Evolutionary conservation across 2,329 filamentous ascomycete species (phyloP).

Genomic region (Aspergillus brunneoviolaceus): DNA sequence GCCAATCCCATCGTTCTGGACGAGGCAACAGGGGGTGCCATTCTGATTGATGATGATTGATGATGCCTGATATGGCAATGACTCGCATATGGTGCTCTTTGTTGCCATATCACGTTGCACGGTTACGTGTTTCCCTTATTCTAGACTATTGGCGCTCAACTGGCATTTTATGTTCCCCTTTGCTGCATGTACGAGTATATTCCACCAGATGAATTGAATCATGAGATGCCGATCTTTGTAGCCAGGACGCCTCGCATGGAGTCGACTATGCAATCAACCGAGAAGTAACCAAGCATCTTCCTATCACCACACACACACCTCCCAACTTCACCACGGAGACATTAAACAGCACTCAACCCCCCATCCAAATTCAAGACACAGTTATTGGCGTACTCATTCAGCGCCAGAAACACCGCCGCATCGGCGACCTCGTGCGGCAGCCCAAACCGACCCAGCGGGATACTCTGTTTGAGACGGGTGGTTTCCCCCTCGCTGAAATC

Average conservation of each 20-base stretch:
- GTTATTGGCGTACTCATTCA: slow-evolving; percentile 81
- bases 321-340: too few species aligned
- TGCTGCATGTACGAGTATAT: background rate
- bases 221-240: too few species aligned
- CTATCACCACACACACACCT: too few species aligned
- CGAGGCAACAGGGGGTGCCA: slow-evolving; percentile 57
- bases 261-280: too few species aligned
- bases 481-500: slow-evolving; percentile 43
- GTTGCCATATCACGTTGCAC: background rate
- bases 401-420: slow-evolving; percentile 73
- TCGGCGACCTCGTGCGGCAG: slow-evolving; percentile 72
- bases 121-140: background rate
- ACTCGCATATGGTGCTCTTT: background rate
- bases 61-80: background rate
- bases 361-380: slow-evolving; percentile 84
- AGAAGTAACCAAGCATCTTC: too few species aligned
- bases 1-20: slow-evolving; percentile 48
- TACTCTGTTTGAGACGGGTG: slow-evolving; percentile 44
- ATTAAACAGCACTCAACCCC: slow-evolving; percentile 64
- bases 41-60: slow-evolving; percentile 60
- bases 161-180: background rate
- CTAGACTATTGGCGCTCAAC: background rate
- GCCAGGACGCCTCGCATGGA: too few species aligned
- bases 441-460: slow-evolving; percentile 68
- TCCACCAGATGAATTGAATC: background rate